Conservation (phyloP, 257 asterid species). For the Penstemon davidsonii region DNA sequence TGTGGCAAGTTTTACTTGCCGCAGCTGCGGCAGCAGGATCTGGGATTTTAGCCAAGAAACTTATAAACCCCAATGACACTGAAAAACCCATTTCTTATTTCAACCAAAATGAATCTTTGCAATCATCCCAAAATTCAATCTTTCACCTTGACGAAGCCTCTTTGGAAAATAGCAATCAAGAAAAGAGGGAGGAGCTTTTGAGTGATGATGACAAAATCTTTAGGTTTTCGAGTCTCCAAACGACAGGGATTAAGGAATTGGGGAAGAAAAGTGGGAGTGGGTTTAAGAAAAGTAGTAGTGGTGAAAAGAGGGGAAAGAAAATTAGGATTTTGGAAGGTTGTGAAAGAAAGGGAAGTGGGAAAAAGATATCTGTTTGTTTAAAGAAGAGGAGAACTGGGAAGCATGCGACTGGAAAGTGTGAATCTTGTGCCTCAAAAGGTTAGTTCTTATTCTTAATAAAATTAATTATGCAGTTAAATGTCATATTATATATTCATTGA, state of each 20-base stretch:
- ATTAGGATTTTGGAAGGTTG: slow-evolving; percentile 37
- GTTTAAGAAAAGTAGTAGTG: slow-evolving; percentile 37
- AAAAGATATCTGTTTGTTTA: slow-evolving; percentile 48
- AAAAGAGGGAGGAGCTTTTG: slow-evolving; percentile 19
- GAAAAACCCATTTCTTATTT: slow-evolving; percentile 32
- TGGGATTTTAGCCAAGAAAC: slow-evolving; percentile 69
- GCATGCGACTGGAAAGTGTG: slow-evolving; percentile 52
- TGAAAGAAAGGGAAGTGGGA: slow-evolving; percentile 40
- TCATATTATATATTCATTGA: too few species aligned
- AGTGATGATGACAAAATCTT: slow-evolving; percentile 42
- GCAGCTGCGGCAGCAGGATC: slow-evolving; percentile 84
- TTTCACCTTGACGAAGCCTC: slow-evolving; percentile 22
- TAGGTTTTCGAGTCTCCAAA: slow-evolving; percentile 57
- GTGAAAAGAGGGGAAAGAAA: slow-evolving; percentile 41
- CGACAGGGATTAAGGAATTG: slow-evolving; percentile 24
- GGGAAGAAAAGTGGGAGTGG: slow-evolving; percentile 40
- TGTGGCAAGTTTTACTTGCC: slow-evolving; percentile 73
- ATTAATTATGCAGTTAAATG: not conserved
- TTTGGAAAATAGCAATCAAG: slow-evolving; percentile 26
- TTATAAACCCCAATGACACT: slow-evolving; percentile 36
- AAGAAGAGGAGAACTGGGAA: slow-evolving; percentile 76
- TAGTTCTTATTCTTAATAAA: not conserved
- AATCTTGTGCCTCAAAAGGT: slow-evolving; percentile 73
- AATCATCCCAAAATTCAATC: slow-evolving; percentile 31
- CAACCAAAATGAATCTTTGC: slow-evolving; percentile 13